Percentiles rank a stretch among this genome's conserved stretches.
These are phyloP conservation scores for Pouteria campechiana DNA, from an alignment of 179 eudicot species.

Conservation along the genomic window DNA sequence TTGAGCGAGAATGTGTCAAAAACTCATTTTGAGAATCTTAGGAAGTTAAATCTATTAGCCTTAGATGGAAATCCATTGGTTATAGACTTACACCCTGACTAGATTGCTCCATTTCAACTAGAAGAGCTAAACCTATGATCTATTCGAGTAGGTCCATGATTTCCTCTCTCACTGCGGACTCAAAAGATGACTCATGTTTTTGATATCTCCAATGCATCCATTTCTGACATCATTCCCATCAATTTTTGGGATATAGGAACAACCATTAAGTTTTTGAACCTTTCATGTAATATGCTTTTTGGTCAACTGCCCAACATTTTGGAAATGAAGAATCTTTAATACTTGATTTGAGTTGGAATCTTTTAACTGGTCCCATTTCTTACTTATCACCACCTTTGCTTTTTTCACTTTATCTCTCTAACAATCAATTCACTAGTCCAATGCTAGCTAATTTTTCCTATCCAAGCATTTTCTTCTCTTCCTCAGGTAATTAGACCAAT, in stretches of 20 bases:
- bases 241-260: slow-evolving; percentile 26
- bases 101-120: slow-evolving; percentile 19
- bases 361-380: slow-evolving; percentile 10
- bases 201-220: slow-evolving; percentile 21
- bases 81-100: slow-evolving; percentile 9
- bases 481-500: no score
- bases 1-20: slow-evolving; percentile 13
- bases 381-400: background rate
- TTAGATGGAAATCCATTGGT: slow-evolving; percentile 17
- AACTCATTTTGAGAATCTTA: slow-evolving; percentile 11
- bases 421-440: slow-evolving; percentile 17
- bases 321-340: background rate
- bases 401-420: slow-evolving; percentile 3
- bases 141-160: slow-evolving; percentile 16
- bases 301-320: slow-evolving; percentile 14
- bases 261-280: background rate
- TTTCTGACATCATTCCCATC: slow-evolving; percentile 16
- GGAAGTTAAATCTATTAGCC: slow-evolving; percentile 9
- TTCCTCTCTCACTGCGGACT: slow-evolving; percentile 26
- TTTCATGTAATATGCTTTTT: slow-evolving; percentile 20
- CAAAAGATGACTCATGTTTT: slow-evolving; percentile 6
- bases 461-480: no score
- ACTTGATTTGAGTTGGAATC: slow-evolving; percentile 15
- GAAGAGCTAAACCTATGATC: slow-evolving; percentile 4
- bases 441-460: no score